These are phyloP conservation scores for Pichia terricola DNA, from an alignment of 1,139 yeast genomes.

Conservation along the genomic window DNA sequence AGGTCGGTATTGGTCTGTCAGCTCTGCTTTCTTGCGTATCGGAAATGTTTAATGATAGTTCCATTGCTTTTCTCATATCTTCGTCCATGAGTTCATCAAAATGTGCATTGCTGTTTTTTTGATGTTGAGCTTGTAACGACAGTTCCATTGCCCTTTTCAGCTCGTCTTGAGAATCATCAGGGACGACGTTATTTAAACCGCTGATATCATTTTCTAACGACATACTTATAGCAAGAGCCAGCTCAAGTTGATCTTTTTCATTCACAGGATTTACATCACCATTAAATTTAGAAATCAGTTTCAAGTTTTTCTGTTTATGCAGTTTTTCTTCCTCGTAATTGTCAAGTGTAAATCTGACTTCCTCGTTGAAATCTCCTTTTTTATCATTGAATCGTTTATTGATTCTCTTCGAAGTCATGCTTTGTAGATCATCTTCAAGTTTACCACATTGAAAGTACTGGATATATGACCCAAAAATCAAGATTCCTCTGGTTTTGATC, in stretches of 20 bases:
- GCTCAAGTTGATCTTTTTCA: conserved; percentile 15
- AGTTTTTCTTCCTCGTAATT: conserved; percentile 8
- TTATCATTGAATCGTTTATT: conserved; percentile 5
- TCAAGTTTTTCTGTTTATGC: conserved; percentile 7
- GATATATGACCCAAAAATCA: conserved; percentile 45
- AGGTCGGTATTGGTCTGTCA: too few relatives aligned
- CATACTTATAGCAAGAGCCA: conserved; percentile 12
- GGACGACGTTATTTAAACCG: neutral
- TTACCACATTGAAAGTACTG: conserved; percentile 61
- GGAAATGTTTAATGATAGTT: too few relatives aligned
- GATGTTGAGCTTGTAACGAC: conserved; percentile 1
- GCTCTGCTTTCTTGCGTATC: too few relatives aligned
- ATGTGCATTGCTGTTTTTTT: conserved; percentile 1
- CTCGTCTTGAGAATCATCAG: neutral
- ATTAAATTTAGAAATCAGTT: conserved; percentile 12
- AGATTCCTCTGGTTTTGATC: conserved; percentile 35
- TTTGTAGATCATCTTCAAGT: conserved; percentile 4
- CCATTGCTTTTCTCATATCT: conserved; percentile 14
- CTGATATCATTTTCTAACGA: conserved; percentile 2
- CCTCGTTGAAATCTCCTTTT: conserved; percentile 9
- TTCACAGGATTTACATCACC: conserved; percentile 7
- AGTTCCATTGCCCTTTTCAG: neutral
- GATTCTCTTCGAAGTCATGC: neutral
- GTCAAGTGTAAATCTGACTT: conserved; percentile 7
- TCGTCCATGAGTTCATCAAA: conserved; percentile 9